Percentiles rank a stretch among this genome's conserved stretches.
These are phyloP conservation scores for Globisporangium heterothallicum DNA, from an alignment of 352 stramenopile species.

Conservation along the genomic window DNA sequence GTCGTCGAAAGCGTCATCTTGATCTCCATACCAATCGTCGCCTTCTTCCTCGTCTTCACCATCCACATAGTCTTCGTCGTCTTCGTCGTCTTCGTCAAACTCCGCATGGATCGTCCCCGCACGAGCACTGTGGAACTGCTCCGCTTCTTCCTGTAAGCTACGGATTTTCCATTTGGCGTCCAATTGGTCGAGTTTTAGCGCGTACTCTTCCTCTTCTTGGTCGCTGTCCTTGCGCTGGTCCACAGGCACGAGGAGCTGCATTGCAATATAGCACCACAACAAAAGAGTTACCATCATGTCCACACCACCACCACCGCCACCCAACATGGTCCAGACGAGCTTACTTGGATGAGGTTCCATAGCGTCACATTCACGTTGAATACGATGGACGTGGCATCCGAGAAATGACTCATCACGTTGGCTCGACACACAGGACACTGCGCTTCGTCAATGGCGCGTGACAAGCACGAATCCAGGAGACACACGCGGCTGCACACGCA, in stretches of 20 bases:
- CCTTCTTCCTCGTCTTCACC: slow-evolving; percentile 14
- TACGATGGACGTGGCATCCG: slow-evolving; percentile 15
- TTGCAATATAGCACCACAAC: neutral
- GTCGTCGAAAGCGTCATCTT: slow-evolving; percentile 7
- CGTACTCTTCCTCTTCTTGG: slow-evolving; percentile 47
- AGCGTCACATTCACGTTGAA: slow-evolving; percentile 68
- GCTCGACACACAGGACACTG: slow-evolving; percentile 44
- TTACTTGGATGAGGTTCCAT: slow-evolving; percentile 66
- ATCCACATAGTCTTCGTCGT: slow-evolving; percentile 6
- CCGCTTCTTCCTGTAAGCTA: slow-evolving; percentile 24
- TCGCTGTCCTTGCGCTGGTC: slow-evolving; percentile 12
- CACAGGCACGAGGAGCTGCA: slow-evolving; percentile 33
- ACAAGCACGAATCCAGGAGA: slow-evolving; percentile 43
- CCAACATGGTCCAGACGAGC: no score
- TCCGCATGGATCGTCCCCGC: slow-evolving; percentile 12
- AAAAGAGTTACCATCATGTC: no score
- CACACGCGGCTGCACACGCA: slow-evolving; percentile 32
- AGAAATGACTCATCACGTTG: slow-evolving; percentile 28
- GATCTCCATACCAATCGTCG: slow-evolving; percentile 9
- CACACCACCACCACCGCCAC: no score
- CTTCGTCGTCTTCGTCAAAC: slow-evolving; percentile 11
- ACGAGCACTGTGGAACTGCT: slow-evolving; percentile 23
- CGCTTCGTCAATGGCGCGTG: slow-evolving; percentile 35
- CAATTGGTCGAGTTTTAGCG: slow-evolving; percentile 40
- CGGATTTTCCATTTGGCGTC: slow-evolving; percentile 55